These are phyloP conservation scores for Rhizophagus sp. DNA, from an alignment of 192 early-diverging fungal species.

Conservation along the genomic window DNA sequence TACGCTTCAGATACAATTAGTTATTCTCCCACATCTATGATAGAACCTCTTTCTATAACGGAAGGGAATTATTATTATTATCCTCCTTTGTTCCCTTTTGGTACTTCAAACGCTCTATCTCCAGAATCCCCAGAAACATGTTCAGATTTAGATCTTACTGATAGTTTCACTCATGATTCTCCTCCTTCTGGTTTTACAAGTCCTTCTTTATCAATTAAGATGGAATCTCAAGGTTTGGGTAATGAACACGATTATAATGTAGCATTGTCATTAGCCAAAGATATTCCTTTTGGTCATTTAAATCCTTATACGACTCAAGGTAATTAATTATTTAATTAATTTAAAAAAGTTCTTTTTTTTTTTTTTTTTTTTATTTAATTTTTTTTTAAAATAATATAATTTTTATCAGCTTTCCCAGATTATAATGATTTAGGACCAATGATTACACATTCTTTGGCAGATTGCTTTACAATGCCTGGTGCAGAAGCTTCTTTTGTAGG, in stretches of 20 bases:
- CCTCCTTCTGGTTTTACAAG: not conserved
- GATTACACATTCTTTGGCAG: not conserved
- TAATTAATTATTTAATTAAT: not conserved
- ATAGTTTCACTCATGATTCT: slow-evolving; percentile 4
- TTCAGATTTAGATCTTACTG: slow-evolving; percentile 15
- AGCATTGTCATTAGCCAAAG: slow-evolving; percentile 23
- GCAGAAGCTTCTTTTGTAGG: slow-evolving; percentile 13
- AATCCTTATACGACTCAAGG: slow-evolving; percentile 3
- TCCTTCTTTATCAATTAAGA: slow-evolving; percentile 21
- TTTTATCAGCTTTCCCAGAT: not conserved
- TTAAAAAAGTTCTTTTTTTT: no score
- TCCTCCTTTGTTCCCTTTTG: not conserved
- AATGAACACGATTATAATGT: slow-evolving; percentile 24
- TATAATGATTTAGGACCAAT: not conserved
- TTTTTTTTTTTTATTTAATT: not conserved
- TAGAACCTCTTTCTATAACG: slow-evolving; percentile 6
- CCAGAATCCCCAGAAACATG: slow-evolving; percentile 15
- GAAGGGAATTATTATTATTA: slow-evolving; percentile 22
- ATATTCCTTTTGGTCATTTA: slow-evolving; percentile 15
- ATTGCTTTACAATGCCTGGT: slow-evolving; percentile 11
- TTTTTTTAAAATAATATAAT: not conserved
- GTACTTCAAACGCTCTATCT: not conserved
- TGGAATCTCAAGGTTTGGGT: slow-evolving; percentile 12
- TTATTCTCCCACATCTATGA: slow-evolving; percentile 11
- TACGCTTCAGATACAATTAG: not conserved